Evolutionary conservation across 805 yeast species (phyloP).

Genomic region (Kodamaea leandrae): DNA sequence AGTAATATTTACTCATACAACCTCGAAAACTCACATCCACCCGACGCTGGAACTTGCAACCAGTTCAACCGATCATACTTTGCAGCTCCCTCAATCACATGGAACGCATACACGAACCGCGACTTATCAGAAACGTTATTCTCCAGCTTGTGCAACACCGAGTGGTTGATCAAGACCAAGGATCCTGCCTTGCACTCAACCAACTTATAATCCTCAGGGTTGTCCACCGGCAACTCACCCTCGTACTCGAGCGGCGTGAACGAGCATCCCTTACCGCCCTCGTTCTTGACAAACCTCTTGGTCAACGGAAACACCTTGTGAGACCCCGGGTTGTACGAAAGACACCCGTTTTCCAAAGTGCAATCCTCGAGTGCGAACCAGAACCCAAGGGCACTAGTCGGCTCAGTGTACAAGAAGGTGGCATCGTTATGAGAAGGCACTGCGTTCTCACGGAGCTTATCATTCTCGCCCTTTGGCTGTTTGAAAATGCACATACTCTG

Average conservation of each 20-base stretch:
- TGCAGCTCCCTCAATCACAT: constrained; percentile 65
- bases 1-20: constrained; percentile 24
- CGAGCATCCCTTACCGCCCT: constrained; percentile 53
- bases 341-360: constrained; percentile 62
- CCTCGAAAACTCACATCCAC: constrained; percentile 60
- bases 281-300: constrained; percentile 60
- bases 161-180: constrained; percentile 66
- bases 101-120: constrained; percentile 77
- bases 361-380: constrained; percentile 84
- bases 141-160: constrained; percentile 71
- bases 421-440: constrained; percentile 82
- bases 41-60: constrained; percentile 69
- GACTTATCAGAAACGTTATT: constrained; percentile 53
- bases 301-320: constrained; percentile 56
- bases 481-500: constrained; percentile 81
- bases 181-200: constrained; percentile 72
- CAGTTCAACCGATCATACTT: constrained; percentile 66
- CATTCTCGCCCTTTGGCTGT: constrained; percentile 46
- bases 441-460: constrained; percentile 39
- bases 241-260: constrained; percentile 38
- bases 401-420: constrained; percentile 67
- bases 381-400: constrained; percentile 70
- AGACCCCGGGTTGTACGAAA: constrained; percentile 67
- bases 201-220: constrained; percentile 41
- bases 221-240: constrained; percentile 22